Conservation (phyloP, 768 basidiomycete species). For the Pleurotus tuber-regium region DNA sequence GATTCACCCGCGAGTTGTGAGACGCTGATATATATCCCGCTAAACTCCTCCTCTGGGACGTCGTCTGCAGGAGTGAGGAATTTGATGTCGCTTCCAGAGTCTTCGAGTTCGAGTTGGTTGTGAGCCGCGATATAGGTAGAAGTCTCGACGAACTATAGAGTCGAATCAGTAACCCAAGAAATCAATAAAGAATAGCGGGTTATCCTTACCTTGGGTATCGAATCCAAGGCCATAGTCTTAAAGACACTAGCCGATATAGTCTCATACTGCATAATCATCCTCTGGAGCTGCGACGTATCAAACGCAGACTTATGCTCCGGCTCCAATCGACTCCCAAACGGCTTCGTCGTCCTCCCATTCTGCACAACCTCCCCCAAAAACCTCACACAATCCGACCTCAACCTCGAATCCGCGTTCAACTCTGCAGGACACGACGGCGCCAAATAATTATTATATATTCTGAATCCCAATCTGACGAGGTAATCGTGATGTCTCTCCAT, state of each 20-base stretch:
- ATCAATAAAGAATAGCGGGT: constrained; percentile 1
- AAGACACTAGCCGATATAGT: constrained; percentile 98
- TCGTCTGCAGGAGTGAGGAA: constrained; percentile 44
- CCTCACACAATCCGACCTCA: constrained; percentile 90
- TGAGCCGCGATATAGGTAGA: constrained; percentile 76
- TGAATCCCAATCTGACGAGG: constrained; percentile 89
- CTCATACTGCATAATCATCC: constrained; percentile 90
- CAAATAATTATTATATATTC: constrained; percentile 92
- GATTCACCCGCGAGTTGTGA: constrained; percentile 74
- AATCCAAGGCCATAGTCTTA: constrained; percentile 96
- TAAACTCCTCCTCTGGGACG: constrained; percentile 59
- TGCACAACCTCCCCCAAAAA: constrained; percentile 91
- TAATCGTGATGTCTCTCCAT: constrained; percentile 98
- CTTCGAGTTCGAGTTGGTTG: constrained; percentile 74
- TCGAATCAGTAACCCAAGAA: constrained; percentile 8
- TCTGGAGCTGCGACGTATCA: constrained; percentile 94
- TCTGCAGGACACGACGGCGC: constrained; percentile 95
- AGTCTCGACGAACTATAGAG: constrained; percentile 79
- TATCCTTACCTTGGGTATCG: constrained; percentile 86
- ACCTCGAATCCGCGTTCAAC: constrained; percentile 95
- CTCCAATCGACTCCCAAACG: constrained; percentile 78
- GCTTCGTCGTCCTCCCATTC: constrained; percentile 61
- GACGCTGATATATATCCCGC: constrained; percentile 84
- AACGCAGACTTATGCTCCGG: constrained; percentile 77
- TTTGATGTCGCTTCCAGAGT: constrained; percentile 57